Evolutionary conservation across 805 yeast species (phyloP).

Genomic region (Maudiozyma saulgeensis): DNA sequence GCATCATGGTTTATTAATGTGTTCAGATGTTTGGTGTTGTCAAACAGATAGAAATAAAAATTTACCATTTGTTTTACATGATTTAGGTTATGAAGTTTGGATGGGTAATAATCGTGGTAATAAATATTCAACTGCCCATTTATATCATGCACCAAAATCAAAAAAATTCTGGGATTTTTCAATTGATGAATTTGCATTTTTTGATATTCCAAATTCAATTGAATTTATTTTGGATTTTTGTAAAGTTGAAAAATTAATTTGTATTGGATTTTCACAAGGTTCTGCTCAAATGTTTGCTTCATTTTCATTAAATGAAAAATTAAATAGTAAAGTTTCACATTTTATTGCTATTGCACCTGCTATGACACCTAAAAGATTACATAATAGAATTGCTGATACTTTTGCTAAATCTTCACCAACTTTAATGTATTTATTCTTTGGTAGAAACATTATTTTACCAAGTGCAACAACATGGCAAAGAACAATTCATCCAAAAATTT

Average conservation of each 20-base stretch:
- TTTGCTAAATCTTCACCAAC: conserved; percentile 70
- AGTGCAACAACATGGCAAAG: conserved; percentile 72
- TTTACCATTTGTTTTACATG: conserved; percentile 68
- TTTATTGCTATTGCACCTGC: conserved; percentile 91
- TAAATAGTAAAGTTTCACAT: conserved; percentile 44
- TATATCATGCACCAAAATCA: conserved; percentile 33
- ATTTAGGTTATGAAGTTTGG: conserved; percentile 89
- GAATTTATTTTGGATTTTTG: conserved; percentile 58
- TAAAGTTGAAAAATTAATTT: conserved; percentile 38
- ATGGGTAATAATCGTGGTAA: conserved; percentile 89
- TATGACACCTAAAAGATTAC: conserved; percentile 79
- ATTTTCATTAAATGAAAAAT: conserved; percentile 50
- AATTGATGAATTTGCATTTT: conserved; percentile 82
- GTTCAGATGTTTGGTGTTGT: conserved; percentile 73
- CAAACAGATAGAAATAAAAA: conserved; percentile 38
- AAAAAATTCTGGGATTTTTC: conserved; percentile 77
- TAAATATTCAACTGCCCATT: conserved; percentile 80
- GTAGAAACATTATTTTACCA: conserved; percentile 63
- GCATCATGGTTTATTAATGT: conserved; percentile 89
- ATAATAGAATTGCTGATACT: conserved; percentile 65
- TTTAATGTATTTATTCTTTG: conserved; percentile 61
- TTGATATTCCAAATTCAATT: conserved; percentile 79
- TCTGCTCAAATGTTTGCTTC: conserved; percentile 89
- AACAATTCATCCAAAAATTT: conserved; percentile 25
- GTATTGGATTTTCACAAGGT: conserved; percentile 89